phyloP scores from a whole-genome alignment of 768 basidiomycete species.

The Lyophyllum atratum region DNA sequence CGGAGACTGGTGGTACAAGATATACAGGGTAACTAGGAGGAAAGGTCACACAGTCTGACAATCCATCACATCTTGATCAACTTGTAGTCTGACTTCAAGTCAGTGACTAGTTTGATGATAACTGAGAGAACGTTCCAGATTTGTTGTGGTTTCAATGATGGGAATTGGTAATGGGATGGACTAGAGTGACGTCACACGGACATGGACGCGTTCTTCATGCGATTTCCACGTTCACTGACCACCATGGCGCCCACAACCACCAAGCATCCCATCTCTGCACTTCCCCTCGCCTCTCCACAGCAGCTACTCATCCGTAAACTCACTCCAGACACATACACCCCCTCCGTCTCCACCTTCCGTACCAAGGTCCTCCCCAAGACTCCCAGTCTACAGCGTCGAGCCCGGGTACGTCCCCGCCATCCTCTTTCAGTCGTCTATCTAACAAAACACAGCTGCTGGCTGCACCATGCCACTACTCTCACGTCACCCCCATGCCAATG shows the following conservation, averaged over 20 bases:
- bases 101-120: too few relatives aligned
- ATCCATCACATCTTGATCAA: too few relatives aligned
- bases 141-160: too few relatives aligned
- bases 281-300: constrained; percentile 45
- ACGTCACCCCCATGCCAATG: constrained; percentile 79
- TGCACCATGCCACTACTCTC: constrained; percentile 68
- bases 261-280: constrained; percentile 48
- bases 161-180: too few relatives aligned
- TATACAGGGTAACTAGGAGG: neutral
- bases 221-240: neutral
- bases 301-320: constrained; percentile 46
- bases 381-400: constrained; percentile 72
- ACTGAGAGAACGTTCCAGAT: too few relatives aligned
- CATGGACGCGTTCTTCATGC: neutral
- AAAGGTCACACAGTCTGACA: too few relatives aligned
- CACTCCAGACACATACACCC: constrained; percentile 61
- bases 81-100: too few relatives aligned
- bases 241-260: constrained; percentile 24
- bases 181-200: neutral
- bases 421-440: neutral
- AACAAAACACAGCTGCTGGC: constrained; percentile 41
- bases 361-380: constrained; percentile 45
- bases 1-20: neutral
- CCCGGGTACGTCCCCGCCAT: constrained; percentile 39
- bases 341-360: constrained; percentile 53